Base-by-base conservation (phyloP, 179 eudicot genomes). In the Sideroxylon spinosum region DNA sequence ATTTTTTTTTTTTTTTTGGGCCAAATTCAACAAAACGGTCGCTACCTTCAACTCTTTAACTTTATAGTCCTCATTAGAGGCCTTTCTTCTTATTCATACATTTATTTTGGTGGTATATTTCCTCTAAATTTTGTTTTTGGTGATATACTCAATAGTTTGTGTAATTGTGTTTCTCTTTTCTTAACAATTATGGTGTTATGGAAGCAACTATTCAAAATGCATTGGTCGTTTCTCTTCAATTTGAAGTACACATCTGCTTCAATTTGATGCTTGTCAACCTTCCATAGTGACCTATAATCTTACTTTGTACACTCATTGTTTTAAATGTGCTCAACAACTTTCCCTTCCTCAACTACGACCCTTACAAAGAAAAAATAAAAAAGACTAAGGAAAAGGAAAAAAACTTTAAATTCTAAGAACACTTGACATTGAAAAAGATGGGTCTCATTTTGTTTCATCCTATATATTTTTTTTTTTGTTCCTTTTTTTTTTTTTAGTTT, bases 131-230 rank as follows among this genome's bases (percentile, higher is more conserved):
- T n/a, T 16, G 62, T 57, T 20, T 7, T 0, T 16, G 20, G 7
- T 57, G 3, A 22, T 16, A 20, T 57, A 9, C 62, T 8, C 7
- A 4, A 57, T 57, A 57, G n/a, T 4, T 17, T 57, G 22, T 57
- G 62, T 57, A 6, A 1, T 8, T 16, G 62, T 19, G 1, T 57
- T 20, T 57, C n/a, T 7, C 19, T 3, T 6, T 16, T 57, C 22
- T 7, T 3, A 16, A 22, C 62, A n/a, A 8, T 26, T 16, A 2
- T 29, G 26, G n/a, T 72, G 25, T 60, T 74, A 65, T 73, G 50
- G 76, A 73, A 73, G 62, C 76, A 28, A 26, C 61, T 56, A 23
- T 32, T 44, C 44, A 50, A 49, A n/a, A 62, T 75, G 49, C 23
- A 56, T 48, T 75, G 78, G 55, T 62, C 22, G 29, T 9, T 22